Evolutionary conservation across 2,329 filamentous ascomycete species (phyloP).

Genomic region (Nemania diffusa): DNA sequence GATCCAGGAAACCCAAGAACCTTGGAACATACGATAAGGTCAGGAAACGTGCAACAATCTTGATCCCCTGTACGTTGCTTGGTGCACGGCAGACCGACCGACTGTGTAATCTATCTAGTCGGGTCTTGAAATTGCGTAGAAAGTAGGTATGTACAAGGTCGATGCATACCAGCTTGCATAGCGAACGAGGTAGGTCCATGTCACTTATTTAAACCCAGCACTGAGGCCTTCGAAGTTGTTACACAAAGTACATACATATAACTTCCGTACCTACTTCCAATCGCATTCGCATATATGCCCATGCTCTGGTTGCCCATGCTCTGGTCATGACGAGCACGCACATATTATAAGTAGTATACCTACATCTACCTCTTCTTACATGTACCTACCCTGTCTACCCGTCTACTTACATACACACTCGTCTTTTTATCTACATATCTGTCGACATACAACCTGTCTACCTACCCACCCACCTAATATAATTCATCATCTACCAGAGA

Average conservation of each 20-base stretch:
- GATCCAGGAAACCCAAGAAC: conserved; percentile 9
- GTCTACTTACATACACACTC: neutral
- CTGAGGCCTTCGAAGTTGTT: too few relatives aligned
- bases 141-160: too few relatives aligned
- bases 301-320: too few relatives aligned
- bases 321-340: conserved; percentile 3
- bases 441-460: conserved; percentile 1
- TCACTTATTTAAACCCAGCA: neutral
- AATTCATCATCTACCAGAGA: neutral
- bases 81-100: conserved; percentile 11
- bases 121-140: conserved; percentile 16
- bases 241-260: too few relatives aligned
- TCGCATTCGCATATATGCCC: conserved; percentile 1
- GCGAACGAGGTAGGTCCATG: conserved; percentile 10
- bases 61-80: conserved; percentile 16
- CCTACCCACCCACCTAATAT: conserved; percentile 11
- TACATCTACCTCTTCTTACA: too few relatives aligned
- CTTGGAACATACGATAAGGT: conserved; percentile 20
- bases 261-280: conserved; percentile 4
- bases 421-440: neutral
- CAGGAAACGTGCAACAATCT: conserved; percentile 20
- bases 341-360: conserved; percentile 2
- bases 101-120: conserved; percentile 15
- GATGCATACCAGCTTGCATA: conserved; percentile 8
- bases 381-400: neutral